Conservation (phyloP, 495 filamentous ascomycete genomes). For the Xanthoparmelia taractica region DNA sequence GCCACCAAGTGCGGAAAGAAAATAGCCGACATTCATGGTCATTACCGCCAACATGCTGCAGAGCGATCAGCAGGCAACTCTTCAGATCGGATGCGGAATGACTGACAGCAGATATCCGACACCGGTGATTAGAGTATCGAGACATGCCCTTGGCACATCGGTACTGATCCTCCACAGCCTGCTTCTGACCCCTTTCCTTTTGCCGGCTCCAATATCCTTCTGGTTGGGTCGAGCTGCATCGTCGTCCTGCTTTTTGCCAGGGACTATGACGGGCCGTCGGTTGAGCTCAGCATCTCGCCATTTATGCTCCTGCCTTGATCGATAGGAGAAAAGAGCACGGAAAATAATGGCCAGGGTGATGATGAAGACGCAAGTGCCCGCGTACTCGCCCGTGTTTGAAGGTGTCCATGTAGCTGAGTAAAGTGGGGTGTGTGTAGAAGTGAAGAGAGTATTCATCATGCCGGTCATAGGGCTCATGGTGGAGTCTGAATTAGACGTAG, state of each 20-base stretch:
- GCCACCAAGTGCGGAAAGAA: constrained; percentile 75
- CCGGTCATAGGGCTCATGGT: constrained; percentile 9
- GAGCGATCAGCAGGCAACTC: constrained; percentile 18
- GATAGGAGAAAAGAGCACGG: constrained; percentile 61
- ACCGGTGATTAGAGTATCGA: constrained; percentile 62
- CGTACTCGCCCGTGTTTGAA: constrained; percentile 57
- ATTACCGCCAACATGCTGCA: constrained; percentile 91
- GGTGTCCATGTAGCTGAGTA: constrained; percentile 73
- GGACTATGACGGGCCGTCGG: constrained; percentile 65
- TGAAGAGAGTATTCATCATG: constrained; percentile 51
- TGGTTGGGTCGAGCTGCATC: constrained; percentile 40
- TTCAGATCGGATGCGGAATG: no score
- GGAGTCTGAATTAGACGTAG: constrained; percentile 15
- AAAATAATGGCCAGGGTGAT: constrained; percentile 61
- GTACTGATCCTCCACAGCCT: constrained; percentile 70
- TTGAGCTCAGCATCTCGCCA: constrained; percentile 58
- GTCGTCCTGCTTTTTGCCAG: constrained; percentile 42
- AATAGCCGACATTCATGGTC: constrained; percentile 94
- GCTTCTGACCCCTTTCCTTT: background rate
- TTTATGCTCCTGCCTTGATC: constrained; percentile 45
- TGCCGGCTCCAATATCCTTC: constrained; percentile 26
- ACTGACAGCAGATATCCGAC: constrained; percentile 85
- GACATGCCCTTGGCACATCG: constrained; percentile 62
- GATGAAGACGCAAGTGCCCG: constrained; percentile 79
- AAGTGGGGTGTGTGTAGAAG: constrained; percentile 57